Evolutionary conservation across 2,329 filamentous ascomycete genomes (phyloP), one percentile per base, ranked within the genome.

Genomic region (Nothomitra cinnamomea): DNA sequence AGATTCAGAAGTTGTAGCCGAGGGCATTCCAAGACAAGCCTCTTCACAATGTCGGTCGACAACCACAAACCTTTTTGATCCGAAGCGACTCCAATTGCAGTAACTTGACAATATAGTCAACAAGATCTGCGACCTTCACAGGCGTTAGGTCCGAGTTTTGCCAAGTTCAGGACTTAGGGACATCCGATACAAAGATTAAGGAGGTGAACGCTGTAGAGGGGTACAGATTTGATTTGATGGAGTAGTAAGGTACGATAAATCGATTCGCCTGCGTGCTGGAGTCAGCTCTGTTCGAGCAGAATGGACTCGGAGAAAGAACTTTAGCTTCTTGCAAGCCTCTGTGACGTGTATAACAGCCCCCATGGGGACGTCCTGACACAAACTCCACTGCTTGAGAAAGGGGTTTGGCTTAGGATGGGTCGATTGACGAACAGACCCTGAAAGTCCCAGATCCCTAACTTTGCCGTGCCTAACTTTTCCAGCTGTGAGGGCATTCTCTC

Each of bases 101-200:
- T 4, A 32, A 10, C 28, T 32, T 32, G 28, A 32, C 28, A 5
- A 32, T 32, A 32, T 32, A 32, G 28, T 32, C 28, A 10, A 32
- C 28, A 32, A 32, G 28, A 10, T 32, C 28, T 32, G 28, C 10
- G 28, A 10, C 28, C 28, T 32, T 32, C 28, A 32, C 28, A 32
- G 28, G 28, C 10, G 28, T 32, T 10, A 32, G 10, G 10, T 32
- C 28, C 28, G 28, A 32, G 10, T 32, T 32, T 32, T 32, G 36
- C 25, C 17, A 28, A 40, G 60, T 61, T 43, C 60, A 61, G 4
- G 60, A 58, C 43, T 59, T 60, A 5, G 60, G 60, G 13, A 61
- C 58, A 51, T 63, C 61, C 1, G 61, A 63, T 24, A 60, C 61
- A 54, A 63, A 63, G n/a, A 63, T 54, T 3, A 61, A 49, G 12